A percentile compares a stretch with the other conserved stretches of the same genome.
Conservation (phyloP, 805 yeast genomes). For the Candida ipomoeae region DNA sequence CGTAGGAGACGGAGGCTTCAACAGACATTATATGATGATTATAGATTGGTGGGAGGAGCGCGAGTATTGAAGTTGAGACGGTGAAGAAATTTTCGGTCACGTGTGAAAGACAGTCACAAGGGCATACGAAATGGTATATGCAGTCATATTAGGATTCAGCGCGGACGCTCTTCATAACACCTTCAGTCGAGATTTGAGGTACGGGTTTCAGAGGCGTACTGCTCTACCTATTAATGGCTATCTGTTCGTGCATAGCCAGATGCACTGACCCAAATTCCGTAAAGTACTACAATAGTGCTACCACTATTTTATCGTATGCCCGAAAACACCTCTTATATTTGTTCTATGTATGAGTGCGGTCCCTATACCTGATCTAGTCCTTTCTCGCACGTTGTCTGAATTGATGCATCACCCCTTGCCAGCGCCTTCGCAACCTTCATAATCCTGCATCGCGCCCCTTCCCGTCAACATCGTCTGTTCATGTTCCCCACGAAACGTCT, state of each 20-base stretch:
- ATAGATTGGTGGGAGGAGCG: background rate
- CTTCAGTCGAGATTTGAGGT: background rate
- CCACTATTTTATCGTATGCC: too few species aligned
- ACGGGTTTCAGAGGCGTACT: background rate
- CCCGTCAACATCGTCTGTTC: background rate
- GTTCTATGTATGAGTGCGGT: too few species aligned
- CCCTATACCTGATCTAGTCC: too few species aligned
- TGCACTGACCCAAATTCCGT: too few species aligned
- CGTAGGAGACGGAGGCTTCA: conserved; percentile 94
- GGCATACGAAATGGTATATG: background rate
- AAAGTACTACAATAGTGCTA: background rate
- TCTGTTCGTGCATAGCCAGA: too few species aligned
- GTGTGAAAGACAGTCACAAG: conserved; percentile 14
- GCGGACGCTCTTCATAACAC: too few species aligned
- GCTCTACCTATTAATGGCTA: too few species aligned
- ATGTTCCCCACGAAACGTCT: background rate
- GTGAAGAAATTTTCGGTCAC: conserved; percentile 14
- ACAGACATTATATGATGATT: conserved; percentile 57
- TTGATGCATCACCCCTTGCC: background rate
- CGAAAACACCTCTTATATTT: too few species aligned
- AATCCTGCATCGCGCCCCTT: background rate
- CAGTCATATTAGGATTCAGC: background rate
- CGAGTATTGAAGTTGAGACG: background rate
- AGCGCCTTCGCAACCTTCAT: background rate
- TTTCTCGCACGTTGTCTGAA: background rate